These are phyloP conservation scores for Malbranchea cinnamomea DNA, from an alignment of 2,329 filamentous ascomycete species.

Conservation along the genomic window DNA sequence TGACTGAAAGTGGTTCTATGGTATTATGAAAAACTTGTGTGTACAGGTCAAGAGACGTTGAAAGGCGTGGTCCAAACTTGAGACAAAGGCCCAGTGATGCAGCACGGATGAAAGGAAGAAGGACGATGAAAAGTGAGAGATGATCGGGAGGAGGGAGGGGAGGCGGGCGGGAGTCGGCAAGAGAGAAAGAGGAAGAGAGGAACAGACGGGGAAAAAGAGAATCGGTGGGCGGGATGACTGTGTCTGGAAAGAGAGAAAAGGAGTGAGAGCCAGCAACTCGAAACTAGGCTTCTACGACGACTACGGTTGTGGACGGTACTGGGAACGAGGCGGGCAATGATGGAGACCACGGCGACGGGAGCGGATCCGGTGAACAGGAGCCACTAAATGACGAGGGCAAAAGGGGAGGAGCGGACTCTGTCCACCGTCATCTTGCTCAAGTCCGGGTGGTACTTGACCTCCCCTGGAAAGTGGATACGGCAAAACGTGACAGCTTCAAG, in stretches of 20 bases:
- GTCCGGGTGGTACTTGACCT: constrained; percentile 5
- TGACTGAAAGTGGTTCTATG: neutral
- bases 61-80: neutral
- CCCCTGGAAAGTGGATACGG: constrained; percentile 8
- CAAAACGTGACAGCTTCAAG: constrained; percentile 1
- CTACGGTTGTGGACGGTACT: too few species aligned
- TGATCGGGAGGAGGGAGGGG: constrained; percentile 10
- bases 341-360: constrained; percentile 21
- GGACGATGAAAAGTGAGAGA: neutral
- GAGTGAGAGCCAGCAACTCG: neutral
- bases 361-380: constrained; percentile 22
- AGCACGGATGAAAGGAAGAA: constrained; percentile 2
- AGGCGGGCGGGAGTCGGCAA: constrained; percentile 11
- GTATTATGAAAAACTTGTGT: neutral
- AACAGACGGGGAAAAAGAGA: constrained; percentile 16
- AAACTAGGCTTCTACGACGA: too few species aligned
- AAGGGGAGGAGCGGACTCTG: neutral
- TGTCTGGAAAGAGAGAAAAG: constrained; percentile 7
- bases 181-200: constrained; percentile 13
- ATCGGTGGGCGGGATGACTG: constrained; percentile 12
- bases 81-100: neutral
- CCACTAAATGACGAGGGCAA: constrained; percentile 12
- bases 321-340: too few species aligned
- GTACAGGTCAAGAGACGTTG: neutral
- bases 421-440: neutral